phyloP scores from a whole-genome alignment of 495 filamentous ascomycete genomes.

The Elaphomyces granulatus region DNA sequence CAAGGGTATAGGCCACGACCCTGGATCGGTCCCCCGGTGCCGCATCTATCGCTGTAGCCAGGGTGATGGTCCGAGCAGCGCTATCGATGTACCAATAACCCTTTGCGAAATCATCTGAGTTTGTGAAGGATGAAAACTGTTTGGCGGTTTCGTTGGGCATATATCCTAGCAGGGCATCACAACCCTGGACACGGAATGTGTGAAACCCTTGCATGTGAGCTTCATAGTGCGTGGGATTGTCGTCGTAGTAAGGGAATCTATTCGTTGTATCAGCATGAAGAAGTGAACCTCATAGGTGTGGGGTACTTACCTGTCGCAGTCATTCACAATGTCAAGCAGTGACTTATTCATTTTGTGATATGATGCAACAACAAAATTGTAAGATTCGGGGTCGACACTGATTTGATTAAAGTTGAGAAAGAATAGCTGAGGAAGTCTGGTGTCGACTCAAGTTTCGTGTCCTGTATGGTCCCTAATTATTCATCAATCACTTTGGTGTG shows the following conservation, averaged over 20 bases:
- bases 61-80: conserved; percentile 31
- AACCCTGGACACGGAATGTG: conserved; percentile 37
- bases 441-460: too few relatives aligned
- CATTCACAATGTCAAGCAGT: conserved; percentile 38
- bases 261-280: conserved; percentile 5
- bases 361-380: too few relatives aligned
- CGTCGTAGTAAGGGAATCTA: conserved; percentile 58
- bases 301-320: too few relatives aligned
- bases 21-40: conserved; percentile 43
- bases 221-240: conserved; percentile 35
- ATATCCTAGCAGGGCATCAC: conserved; percentile 44
- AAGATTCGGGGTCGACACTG: too few relatives aligned
- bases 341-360: conserved; percentile 35
- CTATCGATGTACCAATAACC: conserved; percentile 41
- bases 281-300: too few relatives aligned
- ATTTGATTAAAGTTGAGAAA: too few relatives aligned
- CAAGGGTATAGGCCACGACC: conserved; percentile 41
- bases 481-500: too few relatives aligned
- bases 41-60: conserved; percentile 20
- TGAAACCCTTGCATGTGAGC: conserved; percentile 37
- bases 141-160: conserved; percentile 42
- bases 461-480: too few relatives aligned
- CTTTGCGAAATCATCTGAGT: too few relatives aligned
- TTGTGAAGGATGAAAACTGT: conserved; percentile 37
- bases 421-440: too few relatives aligned